Evolutionary conservation across 2,329 filamentous ascomycete species (phyloP), one percentile per base, ranked within the genome.

Genomic region (Cordyceps farinosa): DNA sequence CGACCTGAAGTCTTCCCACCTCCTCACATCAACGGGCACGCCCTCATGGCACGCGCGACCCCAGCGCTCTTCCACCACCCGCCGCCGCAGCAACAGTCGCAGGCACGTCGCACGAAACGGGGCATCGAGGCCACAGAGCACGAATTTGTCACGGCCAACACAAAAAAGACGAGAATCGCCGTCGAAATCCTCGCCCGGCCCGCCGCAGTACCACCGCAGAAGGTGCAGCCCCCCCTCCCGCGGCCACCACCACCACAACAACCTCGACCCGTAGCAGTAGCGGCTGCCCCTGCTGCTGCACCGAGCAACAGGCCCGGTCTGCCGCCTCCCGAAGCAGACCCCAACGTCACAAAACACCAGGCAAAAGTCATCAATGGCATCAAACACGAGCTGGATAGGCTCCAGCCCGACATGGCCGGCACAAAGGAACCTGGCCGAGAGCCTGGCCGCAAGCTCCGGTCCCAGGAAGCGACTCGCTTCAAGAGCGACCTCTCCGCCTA

Each of bases 401-500:
- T 87, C 68, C 83, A 87, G 70, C 80, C 83, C 42, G 75, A 72
- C 56, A 69, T 75, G 32, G 74, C 75, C 47, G 79, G 82, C 67
- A 76, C 76, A 42, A 78, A 79, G 69, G 79, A 87, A 65, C 87
- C 90, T 68, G 89, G 93, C 67, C 83, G 79, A 69, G 80, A 87
- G 65, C 88, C 90, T 68, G 89, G 93, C 67, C 83, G 84, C 71
- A 94, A 92, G 73, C 80, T 97, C 73, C 86, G 94, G 66, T 96
- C 92, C 59, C 90, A 96, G 71, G 92, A 96, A 70, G 90, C 89
- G 11, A 89, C 89, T 58, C 84, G 91, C 69, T 89, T 92, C 77
- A 97, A 96, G 82, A 97, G 92, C 77, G 93, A 97, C 72, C 82
- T 98, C 65, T 89, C 92, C 44, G 85, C 87, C 54, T 98, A 97